Base-by-base conservation (phyloP, 257 asterid genomes). In the Echites panduratus region DNA sequence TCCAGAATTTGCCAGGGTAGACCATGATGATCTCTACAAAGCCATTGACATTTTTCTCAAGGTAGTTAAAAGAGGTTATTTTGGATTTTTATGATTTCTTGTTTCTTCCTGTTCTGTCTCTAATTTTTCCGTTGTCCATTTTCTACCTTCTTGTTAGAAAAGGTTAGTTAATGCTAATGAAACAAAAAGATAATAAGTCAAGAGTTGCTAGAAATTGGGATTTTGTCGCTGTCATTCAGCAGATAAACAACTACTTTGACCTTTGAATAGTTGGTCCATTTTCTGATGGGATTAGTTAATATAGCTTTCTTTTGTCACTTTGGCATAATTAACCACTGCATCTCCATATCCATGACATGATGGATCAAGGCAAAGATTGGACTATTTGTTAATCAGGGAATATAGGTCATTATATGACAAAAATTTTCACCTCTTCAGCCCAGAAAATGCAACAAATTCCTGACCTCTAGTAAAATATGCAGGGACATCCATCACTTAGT, bases 1-100 rank as follows among this genome's bases (percentile, higher is more conserved):
- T 40, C 98, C 98, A 0, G 92, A 79, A 13, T 89, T 89, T 58
- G 82, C 98, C 1, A 84, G 98, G 87, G 81, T 84, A 38, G 96
- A 90, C 56, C 98, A 93, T 73, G 98, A 93, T 70, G 93, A 84
- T 83, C 96, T 93, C 44, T 93, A 90, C 89, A 90, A 75, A 75
- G 97, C 98, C 3, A 93, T 93, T 13, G 93, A 93, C 84, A 84
- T 84, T 72, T 93, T 79, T 80, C 90, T 93, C 49, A 90, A 93
- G 98, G 99, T 95, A 79, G 27, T 63, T 66, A 76, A 4, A 32
- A 12, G 41, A 4, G 63, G 14, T 35, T 27, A 0, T 7, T n/a
- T 32, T 32, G 38, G 24, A n/a, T 20, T 9, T 57, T 16, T n/a
- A 38, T 70, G 20, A 24, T 9, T 54, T 43, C 24, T 32, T 68